Evolutionary conservation across 352 stramenopile species (phyloP), one percentile per base, ranked within the genome.

Genomic region (Pythium coloratum): DNA sequence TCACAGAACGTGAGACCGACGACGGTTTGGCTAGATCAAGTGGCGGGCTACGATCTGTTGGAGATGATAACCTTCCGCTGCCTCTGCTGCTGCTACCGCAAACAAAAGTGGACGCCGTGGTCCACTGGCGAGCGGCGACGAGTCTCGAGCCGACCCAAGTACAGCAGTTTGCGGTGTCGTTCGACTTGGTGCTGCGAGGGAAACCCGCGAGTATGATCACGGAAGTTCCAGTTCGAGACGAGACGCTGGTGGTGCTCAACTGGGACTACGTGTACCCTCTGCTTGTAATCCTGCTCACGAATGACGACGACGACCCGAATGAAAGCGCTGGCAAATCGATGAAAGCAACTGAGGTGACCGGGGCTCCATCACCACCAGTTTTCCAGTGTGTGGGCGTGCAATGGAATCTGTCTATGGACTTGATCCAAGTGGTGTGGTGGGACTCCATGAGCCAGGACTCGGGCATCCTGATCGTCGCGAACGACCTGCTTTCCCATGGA

Each of bases 211-310:
- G 47, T 13, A 50, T 64, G 7, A 59, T 53, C 18, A 68, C 71
- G n/a, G 61, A 79, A n/a, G 76, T 90, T 14, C 84, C 84, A 13
- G 66, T 71, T 3, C 49, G 54, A 3, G 73, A 80, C 16, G 79
- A 92, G 60, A 67, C 76, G 5, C 69, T 93, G 5, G 12, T 90
- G 1, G 68, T 73, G 24, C 62, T 91, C 24, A 86, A 90, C 40
- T 93, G 84, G 84, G 84, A 93, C 49, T 85, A 79, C 58, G 72
- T 91, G 14, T 88, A 88, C 55, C 84, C 84, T 2, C 76, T 86
- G 28, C 64, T 93, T 0, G 76, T 90, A 2, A 78, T 72, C 51
- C 68, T 90, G 33, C 40, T 73, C 14, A 86, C 80, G 0, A 73
- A 83, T 26, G 71, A 82, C 12, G 76, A 87, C 7, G 68, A 76